Base-by-base conservation (phyloP, 345 rosid species). In the Hibiscus syriacus region DNA sequence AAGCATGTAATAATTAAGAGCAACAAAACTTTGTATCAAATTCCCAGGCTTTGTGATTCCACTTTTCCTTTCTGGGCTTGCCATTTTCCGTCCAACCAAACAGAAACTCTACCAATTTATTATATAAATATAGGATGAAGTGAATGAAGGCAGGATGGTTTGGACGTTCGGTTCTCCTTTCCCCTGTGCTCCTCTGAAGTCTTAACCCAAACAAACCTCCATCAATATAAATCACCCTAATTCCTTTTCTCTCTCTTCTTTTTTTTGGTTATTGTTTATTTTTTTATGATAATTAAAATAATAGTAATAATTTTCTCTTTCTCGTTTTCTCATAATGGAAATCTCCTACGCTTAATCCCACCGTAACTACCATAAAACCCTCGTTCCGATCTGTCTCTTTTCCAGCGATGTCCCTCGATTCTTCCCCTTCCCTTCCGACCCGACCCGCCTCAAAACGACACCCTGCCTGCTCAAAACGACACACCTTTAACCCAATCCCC, bases 361-460 rank as follows among this genome's bases (percentile, higher is more conserved):
- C 70, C 80, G 14, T 73, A 77, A 61, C 75, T 79, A 38, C 48
- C 70, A 48, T 75, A 55, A 67, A 76, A 73, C 82, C 79, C n/a
- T 64, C 36, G 25, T 66, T 67, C 71, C 81, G 87, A 83, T 80
- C 90, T 79, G 81, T 32, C 25, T n/a, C 55, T 27, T 45, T 64
- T 45, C 19, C 45, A 45, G 22, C 77, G 75, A 84, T 85, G 86
- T 81, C 83, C 38, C 74, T 76, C 60, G 84, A 83, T 63, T 80
- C 89, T 68, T 70, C 84, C 73, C 78, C 86, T 71, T 73, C 84
- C 70, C 73, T 66, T 50, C 77, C 86, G 86, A 66, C 82, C 76
- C 53, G 79, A 63, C 80, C 81, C 73, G 34, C 74, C 75, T 62
- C 79, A 55, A 59, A 70, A 60, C 78, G 80, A 77, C 38, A 6